A percentile compares a stretch with the other conserved stretches of the same genome.
Evolutionary conservation across 2,329 filamentous ascomycete species (phyloP).

Genomic region (Fusarium burgessii): DNA sequence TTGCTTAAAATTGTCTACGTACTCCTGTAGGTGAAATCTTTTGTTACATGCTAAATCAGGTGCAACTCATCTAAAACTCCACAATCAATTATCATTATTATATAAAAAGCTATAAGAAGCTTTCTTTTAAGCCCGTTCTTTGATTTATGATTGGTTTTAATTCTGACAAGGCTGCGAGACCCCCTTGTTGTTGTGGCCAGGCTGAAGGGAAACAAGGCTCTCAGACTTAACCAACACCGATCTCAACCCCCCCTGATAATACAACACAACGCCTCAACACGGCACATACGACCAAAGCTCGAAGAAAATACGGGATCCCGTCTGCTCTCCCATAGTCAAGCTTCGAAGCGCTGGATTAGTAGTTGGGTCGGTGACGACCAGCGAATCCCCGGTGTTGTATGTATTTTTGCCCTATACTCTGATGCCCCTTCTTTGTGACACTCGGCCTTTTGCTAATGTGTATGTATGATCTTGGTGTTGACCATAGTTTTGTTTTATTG

Average conservation of each 20-base stretch:
- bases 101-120: rapidly evolving
- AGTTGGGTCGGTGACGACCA: conserved; percentile 35
- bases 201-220: conserved; percentile 15
- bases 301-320: conserved; percentile 32
- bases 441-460: neutral
- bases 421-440: neutral
- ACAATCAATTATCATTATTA: rapidly evolving
- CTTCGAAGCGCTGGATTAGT: conserved; percentile 35
- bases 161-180: neutral
- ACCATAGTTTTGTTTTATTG: too few relatives aligned
- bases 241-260: neutral
- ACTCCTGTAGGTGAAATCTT: neutral
- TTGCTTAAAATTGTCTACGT: neutral
- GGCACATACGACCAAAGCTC: conserved; percentile 34
- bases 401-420: neutral
- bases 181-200: neutral
- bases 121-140: rapidly evolving
- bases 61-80: neutral
- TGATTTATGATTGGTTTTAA: conserved; percentile 14
- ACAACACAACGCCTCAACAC: rapidly evolving
- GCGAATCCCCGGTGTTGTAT: conserved; percentile 34
- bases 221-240: neutral
- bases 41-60: too few relatives aligned
- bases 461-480: too few relatives aligned
- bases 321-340: conserved; percentile 34